Evolutionary conservation across 2,329 filamentous ascomycete genomes (phyloP).

Genomic region (Cercospora sp.): DNA sequence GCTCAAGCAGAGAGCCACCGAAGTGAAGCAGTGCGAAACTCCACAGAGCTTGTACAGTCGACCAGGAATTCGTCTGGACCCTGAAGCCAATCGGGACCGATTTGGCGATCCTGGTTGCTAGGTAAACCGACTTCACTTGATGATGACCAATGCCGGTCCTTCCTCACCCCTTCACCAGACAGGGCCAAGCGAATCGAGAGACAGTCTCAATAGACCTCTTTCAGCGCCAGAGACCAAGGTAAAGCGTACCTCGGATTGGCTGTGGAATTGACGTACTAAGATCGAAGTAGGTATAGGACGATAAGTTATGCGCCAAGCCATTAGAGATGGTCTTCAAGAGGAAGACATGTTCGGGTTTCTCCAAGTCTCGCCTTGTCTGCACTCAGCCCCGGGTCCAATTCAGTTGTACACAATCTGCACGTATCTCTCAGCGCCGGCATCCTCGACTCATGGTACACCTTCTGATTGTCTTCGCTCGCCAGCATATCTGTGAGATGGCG

Average conservation of each 20-base stretch:
- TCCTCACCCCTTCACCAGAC: too few relatives aligned
- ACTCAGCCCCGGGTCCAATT: constrained; percentile 32
- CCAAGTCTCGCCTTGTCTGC: constrained; percentile 24
- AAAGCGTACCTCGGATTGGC: too few relatives aligned
- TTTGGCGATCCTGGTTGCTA: neutral
- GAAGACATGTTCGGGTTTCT: neutral
- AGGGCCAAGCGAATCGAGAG: too few relatives aligned
- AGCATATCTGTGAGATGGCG: constrained; percentile 63
- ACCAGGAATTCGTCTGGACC: neutral
- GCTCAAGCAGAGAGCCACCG: neutral
- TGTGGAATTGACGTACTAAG: too few relatives aligned
- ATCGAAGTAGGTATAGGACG: too few relatives aligned
- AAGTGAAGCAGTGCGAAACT: neutral
- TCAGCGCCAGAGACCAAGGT: too few relatives aligned
- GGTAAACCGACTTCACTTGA: neutral
- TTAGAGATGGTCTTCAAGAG: neutral
- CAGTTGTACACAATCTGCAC: constrained; percentile 40
- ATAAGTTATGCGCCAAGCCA: too few relatives aligned
- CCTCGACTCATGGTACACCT: constrained; percentile 55
- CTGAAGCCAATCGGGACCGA: neutral
- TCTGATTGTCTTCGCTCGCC: constrained; percentile 58
- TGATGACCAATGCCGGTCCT: neutral
- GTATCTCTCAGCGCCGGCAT: constrained; percentile 45
- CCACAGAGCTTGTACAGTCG: neutral
- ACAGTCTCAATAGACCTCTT: too few relatives aligned